These are phyloP conservation scores for Litchi chinensis DNA, from an alignment of 345 rosid species.

Conservation along the genomic window DNA sequence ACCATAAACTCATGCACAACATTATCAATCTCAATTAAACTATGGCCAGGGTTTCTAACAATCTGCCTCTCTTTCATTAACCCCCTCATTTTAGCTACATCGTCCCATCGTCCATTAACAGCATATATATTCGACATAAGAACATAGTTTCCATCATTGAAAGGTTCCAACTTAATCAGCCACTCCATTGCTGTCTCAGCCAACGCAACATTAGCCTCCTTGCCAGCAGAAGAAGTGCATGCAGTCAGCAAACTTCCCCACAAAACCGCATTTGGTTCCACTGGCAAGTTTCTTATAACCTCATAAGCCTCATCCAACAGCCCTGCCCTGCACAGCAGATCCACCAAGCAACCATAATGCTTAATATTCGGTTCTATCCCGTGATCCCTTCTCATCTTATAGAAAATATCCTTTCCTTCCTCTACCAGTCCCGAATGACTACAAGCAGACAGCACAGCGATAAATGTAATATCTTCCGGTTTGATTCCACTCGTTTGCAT, in stretches of 20 bases:
- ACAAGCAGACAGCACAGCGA: conserved; percentile 25
- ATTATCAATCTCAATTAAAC: conserved; percentile 31
- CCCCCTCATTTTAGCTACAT: conserved; percentile 37
- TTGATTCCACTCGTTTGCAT: conserved; percentile 27
- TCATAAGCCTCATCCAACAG: conserved; percentile 43
- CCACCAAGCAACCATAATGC: conserved; percentile 57
- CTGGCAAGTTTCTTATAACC: conserved; percentile 41
- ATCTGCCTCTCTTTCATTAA: conserved; percentile 33
- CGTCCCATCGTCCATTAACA: conserved; percentile 41
- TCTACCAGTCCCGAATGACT: conserved; percentile 31
- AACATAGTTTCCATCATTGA: conserved; percentile 49
- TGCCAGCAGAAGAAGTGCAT: conserved; percentile 25
- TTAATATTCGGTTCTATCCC: conserved; percentile 35
- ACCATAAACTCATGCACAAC: conserved; percentile 28
- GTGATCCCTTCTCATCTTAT: conserved; percentile 22
- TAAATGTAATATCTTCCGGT: conserved; percentile 31
- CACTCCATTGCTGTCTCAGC: conserved; percentile 36
- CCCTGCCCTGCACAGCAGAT: conserved; percentile 46
- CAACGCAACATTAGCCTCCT: conserved; percentile 28
- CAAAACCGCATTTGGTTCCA: conserved; percentile 36
- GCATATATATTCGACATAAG: conserved; percentile 52
- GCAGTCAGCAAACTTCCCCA: conserved; percentile 60
- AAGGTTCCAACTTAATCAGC: conserved; percentile 42
- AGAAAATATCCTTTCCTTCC: conserved; percentile 29
- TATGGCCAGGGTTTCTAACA: conserved; percentile 35